phyloP scores from a whole-genome alignment of 75 land plant species.

The Gnetum montanum region DNA sequence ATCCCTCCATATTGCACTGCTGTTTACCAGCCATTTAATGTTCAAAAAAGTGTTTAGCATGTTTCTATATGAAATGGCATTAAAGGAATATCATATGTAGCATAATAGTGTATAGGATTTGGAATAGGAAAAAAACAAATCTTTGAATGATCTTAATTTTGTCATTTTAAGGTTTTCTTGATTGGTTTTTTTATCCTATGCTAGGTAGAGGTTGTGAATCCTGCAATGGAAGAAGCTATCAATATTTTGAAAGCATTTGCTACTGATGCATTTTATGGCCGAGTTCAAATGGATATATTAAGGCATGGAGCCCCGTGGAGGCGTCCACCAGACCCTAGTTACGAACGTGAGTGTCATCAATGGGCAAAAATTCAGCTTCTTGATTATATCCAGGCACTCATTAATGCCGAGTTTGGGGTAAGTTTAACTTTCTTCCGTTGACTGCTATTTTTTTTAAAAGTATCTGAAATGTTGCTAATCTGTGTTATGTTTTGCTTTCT shows the following conservation, averaged over 20 bases:
- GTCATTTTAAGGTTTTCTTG: too few relatives aligned
- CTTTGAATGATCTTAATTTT: too few relatives aligned
- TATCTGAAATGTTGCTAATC: too few relatives aligned
- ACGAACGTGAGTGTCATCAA: constrained; percentile 15
- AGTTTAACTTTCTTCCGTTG: neutral
- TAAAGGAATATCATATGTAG: too few relatives aligned
- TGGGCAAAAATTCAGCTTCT: constrained; percentile 81
- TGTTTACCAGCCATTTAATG: too few relatives aligned
- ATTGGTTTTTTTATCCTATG: too few relatives aligned
- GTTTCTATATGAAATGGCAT: too few relatives aligned
- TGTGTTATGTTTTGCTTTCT: too few relatives aligned
- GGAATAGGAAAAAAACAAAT: too few relatives aligned
- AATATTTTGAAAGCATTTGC: constrained; percentile 52
- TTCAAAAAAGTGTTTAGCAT: too few relatives aligned
- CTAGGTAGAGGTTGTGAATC: constrained; percentile 60
- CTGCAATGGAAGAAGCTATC: constrained; percentile 70
- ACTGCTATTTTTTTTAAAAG: neutral
- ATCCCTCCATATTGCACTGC: too few relatives aligned
- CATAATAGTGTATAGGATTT: too few relatives aligned
- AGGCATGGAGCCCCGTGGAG: constrained; percentile 88
- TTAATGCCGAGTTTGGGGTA: constrained; percentile 73
- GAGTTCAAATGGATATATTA: constrained; percentile 41
- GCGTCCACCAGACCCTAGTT: constrained; percentile 37
- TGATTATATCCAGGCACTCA: constrained; percentile 63
- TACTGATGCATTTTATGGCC: constrained; percentile 32